phyloP scores from a whole-genome alignment of 2,329 filamentous ascomycete species.

The Fusarium guadeloupense region DNA sequence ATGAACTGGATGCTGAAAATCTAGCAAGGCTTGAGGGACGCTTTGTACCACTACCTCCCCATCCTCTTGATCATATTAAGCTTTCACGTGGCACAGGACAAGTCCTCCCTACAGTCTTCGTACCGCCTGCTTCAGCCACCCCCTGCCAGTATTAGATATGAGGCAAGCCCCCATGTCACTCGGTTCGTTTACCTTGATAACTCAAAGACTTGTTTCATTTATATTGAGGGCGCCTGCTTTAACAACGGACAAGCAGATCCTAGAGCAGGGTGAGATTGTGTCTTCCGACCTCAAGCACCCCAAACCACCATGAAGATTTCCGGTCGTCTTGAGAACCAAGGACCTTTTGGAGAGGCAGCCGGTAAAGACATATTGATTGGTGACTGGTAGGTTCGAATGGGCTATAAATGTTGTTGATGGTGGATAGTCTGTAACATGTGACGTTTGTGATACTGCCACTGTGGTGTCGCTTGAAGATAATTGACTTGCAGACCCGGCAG shows the following conservation, averaged over 20 bases:
- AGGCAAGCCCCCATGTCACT: not conserved
- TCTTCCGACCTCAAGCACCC: conserved; percentile 24
- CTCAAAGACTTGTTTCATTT: conserved; percentile 48
- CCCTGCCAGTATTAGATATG: not conserved
- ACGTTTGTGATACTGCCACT: too few species aligned
- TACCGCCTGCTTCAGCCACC: conserved; percentile 5
- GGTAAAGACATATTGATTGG: too few species aligned
- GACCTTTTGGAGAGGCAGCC: conserved; percentile 53
- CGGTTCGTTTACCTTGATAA: conserved; percentile 22
- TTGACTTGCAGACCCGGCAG: too few species aligned
- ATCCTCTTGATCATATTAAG: too few species aligned
- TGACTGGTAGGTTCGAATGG: too few species aligned
- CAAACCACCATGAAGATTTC: not conserved
- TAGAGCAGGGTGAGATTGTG: conserved; percentile 53
- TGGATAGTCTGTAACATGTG: too few species aligned
- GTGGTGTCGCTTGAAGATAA: too few species aligned
- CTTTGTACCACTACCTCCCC: too few species aligned
- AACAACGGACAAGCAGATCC: conserved; percentile 52
- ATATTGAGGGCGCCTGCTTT: conserved; percentile 56
- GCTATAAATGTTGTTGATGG: too few species aligned
- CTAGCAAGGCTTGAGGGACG: too few species aligned
- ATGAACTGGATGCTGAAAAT: too few species aligned
- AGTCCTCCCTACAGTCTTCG: conserved; percentile 27
- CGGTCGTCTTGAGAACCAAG: conserved; percentile 53
- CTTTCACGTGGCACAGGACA: conserved; percentile 16